phyloP scores from a whole-genome alignment of 805 yeast species.

The Hanseniaspora lachancei region DNA sequence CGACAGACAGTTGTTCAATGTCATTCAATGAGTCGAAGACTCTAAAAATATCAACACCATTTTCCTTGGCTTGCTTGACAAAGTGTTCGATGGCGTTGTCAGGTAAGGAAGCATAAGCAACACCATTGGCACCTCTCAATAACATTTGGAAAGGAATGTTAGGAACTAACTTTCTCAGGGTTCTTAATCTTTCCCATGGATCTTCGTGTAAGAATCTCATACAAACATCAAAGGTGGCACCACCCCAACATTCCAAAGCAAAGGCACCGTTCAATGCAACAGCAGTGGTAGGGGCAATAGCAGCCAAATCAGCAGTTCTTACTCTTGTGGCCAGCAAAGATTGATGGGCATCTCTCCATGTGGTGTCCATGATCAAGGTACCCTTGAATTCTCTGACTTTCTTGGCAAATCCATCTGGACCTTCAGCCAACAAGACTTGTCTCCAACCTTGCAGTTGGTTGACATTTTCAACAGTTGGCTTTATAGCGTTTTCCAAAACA shows the following conservation, averaged over 20 bases:
- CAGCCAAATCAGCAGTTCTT: slow-evolving; percentile 79
- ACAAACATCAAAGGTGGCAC: slow-evolving; percentile 97
- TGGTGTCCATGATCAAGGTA: slow-evolving; percentile 89
- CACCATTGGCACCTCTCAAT: slow-evolving; percentile 98
- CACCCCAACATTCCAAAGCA: slow-evolving; percentile 99
- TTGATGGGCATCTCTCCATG: slow-evolving; percentile 99
- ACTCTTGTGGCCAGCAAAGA: slow-evolving; percentile 94
- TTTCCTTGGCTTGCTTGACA: slow-evolving; percentile 84
- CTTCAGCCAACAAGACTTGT: slow-evolving; percentile 66
- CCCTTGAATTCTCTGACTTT: slow-evolving; percentile 77
- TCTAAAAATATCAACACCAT: slow-evolving; percentile 94
- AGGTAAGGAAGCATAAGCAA: slow-evolving; percentile 93
- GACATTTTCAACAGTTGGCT: slow-evolving; percentile 39
- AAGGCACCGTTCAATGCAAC: slow-evolving; percentile 81
- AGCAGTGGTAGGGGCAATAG: slow-evolving; percentile 89
- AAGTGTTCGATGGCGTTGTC: slow-evolving; percentile 98
- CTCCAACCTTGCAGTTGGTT: slow-evolving; percentile 57
- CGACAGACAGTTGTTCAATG: slow-evolving; percentile 90
- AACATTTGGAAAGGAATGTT: slow-evolving; percentile 99
- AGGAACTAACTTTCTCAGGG: slow-evolving; percentile 80
- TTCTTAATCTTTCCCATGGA: slow-evolving; percentile 94
- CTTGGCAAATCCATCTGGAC: slow-evolving; percentile 82
- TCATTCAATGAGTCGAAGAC: slow-evolving; percentile 97
- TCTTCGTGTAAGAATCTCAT: slow-evolving; percentile 98
- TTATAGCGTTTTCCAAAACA: slow-evolving; percentile 45